Evolutionary conservation across 164 flowering plant species (phyloP).

Genomic region (Macadamia integrifolia): DNA sequence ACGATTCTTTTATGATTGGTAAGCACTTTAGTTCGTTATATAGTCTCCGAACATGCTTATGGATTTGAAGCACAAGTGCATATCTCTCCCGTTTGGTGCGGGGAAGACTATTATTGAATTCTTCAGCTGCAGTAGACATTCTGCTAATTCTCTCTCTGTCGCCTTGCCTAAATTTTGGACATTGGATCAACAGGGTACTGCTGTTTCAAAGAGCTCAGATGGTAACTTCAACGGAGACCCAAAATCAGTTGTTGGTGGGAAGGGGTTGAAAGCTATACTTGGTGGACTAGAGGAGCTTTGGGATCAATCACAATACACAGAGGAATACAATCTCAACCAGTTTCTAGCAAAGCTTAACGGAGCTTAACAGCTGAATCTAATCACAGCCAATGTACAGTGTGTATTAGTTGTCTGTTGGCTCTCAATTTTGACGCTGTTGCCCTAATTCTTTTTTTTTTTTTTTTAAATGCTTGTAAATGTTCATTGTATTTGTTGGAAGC

Average conservation of each 20-base stretch:
- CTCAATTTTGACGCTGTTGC: slow-evolving; percentile 27
- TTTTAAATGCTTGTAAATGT: slow-evolving; percentile 6
- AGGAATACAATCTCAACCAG: slow-evolving; percentile 84
- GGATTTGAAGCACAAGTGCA: too few relatives aligned
- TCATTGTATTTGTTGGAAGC: slow-evolving; percentile 7
- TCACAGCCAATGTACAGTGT: slow-evolving; percentile 29
- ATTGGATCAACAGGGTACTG: slow-evolving; percentile 35
- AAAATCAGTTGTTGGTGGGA: slow-evolving; percentile 45
- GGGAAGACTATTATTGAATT: too few relatives aligned
- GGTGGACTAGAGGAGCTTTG: slow-evolving; percentile 91
- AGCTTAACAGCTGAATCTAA: slow-evolving; percentile 60
- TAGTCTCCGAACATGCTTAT: too few relatives aligned
- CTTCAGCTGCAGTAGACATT: too few relatives aligned
- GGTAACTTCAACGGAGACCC: slow-evolving; percentile 38
- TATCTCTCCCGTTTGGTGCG: too few relatives aligned
- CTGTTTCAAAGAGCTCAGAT: slow-evolving; percentile 32
- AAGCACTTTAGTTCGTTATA: too few relatives aligned
- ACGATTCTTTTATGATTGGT: too few relatives aligned
- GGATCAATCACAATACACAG: slow-evolving; percentile 96
- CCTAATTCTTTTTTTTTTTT: slow-evolving; percentile 10
- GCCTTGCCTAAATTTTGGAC: background rate
- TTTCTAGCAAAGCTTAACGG: slow-evolving; percentile 86
- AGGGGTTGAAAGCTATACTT: slow-evolving; percentile 83
- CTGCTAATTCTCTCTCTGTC: background rate
- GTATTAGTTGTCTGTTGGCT: slow-evolving; percentile 25